phyloP scores from a whole-genome alignment of 139 green algal species.

The Chloropicon primus region DNA sequence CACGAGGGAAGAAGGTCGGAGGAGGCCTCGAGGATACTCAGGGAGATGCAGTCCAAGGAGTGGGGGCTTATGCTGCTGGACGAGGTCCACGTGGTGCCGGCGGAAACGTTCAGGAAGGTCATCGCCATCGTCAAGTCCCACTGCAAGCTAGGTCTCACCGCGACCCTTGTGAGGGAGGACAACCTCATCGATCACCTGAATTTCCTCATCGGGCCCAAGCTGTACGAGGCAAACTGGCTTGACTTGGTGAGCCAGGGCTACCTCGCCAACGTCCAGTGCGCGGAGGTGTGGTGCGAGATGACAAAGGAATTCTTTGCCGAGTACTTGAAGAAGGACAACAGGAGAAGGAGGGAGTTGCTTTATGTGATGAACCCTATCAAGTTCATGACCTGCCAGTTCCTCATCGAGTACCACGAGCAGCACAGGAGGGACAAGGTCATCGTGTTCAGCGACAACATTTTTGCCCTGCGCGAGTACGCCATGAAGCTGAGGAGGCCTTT shows the following conservation, averaged over 20 bases:
- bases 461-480: constrained; percentile 86
- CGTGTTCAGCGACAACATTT: constrained; percentile 97
- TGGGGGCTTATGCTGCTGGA: constrained; percentile 96
- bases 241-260: constrained; percentile 87
- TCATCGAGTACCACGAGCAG: constrained; percentile 89
- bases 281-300: constrained; percentile 92
- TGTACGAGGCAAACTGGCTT: constrained; percentile 99
- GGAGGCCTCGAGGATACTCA: constrained; percentile 41
- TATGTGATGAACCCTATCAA: constrained; percentile 99
- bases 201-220: constrained; percentile 96
- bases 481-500: constrained; percentile 66
- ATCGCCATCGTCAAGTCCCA: constrained; percentile 85
- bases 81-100: constrained; percentile 96
- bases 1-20: constrained; percentile 61
- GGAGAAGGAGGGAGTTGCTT: constrained; percentile 49
- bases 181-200: constrained; percentile 87
- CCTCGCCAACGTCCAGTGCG: constrained; percentile 88
- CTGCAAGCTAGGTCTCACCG: constrained; percentile 96
- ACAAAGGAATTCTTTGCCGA: constrained; percentile 78
- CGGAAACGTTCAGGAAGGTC: constrained; percentile 90
- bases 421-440: constrained; percentile 76
- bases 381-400: constrained; percentile 84
- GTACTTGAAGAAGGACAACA: constrained; percentile 72
- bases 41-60: constrained; percentile 58
- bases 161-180: constrained; percentile 95